These are phyloP conservation scores for Coemansia sp. DNA, from an alignment of 192 early-diverging fungal species.

Conservation along the genomic window DNA sequence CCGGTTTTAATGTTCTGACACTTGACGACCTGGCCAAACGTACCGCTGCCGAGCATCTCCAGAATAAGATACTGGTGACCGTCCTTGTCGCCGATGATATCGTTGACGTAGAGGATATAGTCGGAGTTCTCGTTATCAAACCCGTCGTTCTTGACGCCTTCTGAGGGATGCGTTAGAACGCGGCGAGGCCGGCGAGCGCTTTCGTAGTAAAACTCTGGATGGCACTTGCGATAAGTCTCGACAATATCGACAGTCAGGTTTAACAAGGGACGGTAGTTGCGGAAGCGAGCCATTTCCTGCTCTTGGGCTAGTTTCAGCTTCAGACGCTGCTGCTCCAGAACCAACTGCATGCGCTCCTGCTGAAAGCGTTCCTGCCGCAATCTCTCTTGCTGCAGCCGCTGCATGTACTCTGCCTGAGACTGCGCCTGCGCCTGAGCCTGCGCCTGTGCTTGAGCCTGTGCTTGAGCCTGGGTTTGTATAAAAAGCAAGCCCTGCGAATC, in stretches of 20 bases:
- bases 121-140: conserved; percentile 95
- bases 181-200: conserved; percentile 76
- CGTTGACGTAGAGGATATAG: conserved; percentile 96
- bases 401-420: conserved; percentile 31
- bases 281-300: conserved; percentile 41
- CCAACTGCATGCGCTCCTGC: conserved; percentile 16
- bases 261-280: conserved; percentile 53
- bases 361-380: conserved; percentile 33
- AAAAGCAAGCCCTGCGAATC: conserved; percentile 10
- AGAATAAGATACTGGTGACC: conserved; percentile 90
- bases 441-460: conserved; percentile 8
- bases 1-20: conserved; percentile 91
- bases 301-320: conserved; percentile 32
- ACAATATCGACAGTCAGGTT: conserved; percentile 62
- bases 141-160: conserved; percentile 85
- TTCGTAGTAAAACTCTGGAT: conserved; percentile 82
- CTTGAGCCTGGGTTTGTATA: conserved; percentile 15
- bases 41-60: conserved; percentile 92
- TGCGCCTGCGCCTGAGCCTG: conserved; percentile 26
- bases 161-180: conserved; percentile 91
- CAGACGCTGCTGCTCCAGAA: conserved; percentile 18
- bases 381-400: conserved; percentile 25
- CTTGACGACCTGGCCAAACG: conserved; percentile 98
- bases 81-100: conserved; percentile 88
- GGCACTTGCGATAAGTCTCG: conserved; percentile 70